These are phyloP conservation scores for Capronia americana DNA, from an alignment of 2,329 filamentous ascomycete species.

Conservation along the genomic window DNA sequence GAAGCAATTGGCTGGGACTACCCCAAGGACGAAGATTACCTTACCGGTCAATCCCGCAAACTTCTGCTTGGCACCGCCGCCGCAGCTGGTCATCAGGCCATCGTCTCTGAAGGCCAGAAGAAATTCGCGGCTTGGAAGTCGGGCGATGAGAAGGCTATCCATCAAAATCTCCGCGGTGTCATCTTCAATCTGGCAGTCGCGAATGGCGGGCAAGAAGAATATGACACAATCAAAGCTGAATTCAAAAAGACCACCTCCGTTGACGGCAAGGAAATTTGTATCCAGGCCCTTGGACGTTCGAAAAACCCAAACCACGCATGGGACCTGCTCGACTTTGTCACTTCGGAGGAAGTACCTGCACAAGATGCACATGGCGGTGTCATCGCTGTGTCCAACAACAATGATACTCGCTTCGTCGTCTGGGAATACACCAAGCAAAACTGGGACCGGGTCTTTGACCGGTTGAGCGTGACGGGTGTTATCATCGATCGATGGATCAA, in stretches of 20 bases:
- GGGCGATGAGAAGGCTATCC: constrained; percentile 72
- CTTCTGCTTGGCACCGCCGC: constrained; percentile 79
- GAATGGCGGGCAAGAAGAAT: constrained; percentile 73
- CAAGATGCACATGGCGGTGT: constrained; percentile 88
- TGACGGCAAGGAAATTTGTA: constrained; percentile 86
- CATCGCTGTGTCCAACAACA: constrained; percentile 74
- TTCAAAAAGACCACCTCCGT: constrained; percentile 82
- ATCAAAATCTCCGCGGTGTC: constrained; percentile 79
- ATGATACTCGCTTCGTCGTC: constrained; percentile 72
- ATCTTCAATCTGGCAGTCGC: constrained; percentile 81
- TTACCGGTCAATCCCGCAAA: constrained; percentile 81
- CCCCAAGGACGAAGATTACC: constrained; percentile 76
- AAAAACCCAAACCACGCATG: constrained; percentile 72
- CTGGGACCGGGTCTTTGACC: constrained; percentile 73
- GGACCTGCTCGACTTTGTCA: constrained; percentile 73
- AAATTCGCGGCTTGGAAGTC: constrained; percentile 81
- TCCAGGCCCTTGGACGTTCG: constrained; percentile 76
- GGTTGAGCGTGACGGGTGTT: constrained; percentile 80
- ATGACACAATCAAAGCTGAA: constrained; percentile 79
- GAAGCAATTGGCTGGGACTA: constrained; percentile 88
- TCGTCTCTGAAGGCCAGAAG: constrained; percentile 74
- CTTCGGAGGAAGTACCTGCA: constrained; percentile 81
- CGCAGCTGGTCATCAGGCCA: constrained; percentile 73
- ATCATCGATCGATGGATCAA: constrained; percentile 89
- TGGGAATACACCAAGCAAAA: constrained; percentile 88